Conservation (phyloP, 345 rosid genomes). For the Noccaea bulbosa region DNA sequence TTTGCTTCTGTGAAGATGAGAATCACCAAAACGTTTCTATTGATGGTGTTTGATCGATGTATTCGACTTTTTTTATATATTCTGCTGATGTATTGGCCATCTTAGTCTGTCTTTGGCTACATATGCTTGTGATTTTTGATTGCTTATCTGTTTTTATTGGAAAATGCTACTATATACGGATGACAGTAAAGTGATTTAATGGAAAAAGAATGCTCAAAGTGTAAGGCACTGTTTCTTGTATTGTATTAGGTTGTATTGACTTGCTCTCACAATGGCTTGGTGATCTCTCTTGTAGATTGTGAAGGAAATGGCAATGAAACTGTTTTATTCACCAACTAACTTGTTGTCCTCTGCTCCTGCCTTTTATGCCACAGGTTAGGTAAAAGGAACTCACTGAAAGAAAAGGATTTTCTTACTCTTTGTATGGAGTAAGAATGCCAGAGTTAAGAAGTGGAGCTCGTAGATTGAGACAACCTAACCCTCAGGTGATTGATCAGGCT, state of each 20-base stretch:
- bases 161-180: conserved; percentile 10
- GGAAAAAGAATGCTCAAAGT: conserved; percentile 32
- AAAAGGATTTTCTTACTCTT: conserved; percentile 61
- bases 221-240: conserved; percentile 28
- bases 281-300: conserved; percentile 29
- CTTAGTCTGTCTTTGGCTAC: conserved; percentile 11
- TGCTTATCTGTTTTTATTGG: conserved; percentile 33
- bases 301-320: conserved; percentile 9
- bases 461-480: conserved; percentile 80
- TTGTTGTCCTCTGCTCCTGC: conserved; percentile 1
- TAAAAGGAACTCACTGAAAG: conserved; percentile 42
- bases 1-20: conserved; percentile 17
- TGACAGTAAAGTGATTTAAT: conserved; percentile 2
- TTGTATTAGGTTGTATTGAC: conserved; percentile 45
- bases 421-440: conserved; percentile 99
- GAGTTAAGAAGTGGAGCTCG: conserved; percentile 99
- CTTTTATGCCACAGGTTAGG: conserved; percentile 50
- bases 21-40: conserved; percentile 23
- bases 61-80: neutral
- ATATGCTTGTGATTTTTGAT: conserved; percentile 29
- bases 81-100: conserved; percentile 16
- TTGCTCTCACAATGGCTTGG: conserved; percentile 18
- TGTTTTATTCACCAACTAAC: neutral
- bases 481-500: conserved; percentile 69
- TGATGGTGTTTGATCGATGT: conserved; percentile 8